These are phyloP conservation scores for Nicotiana attenuata DNA, from an alignment of 257 asterid genomes.

Conservation along the genomic window DNA sequence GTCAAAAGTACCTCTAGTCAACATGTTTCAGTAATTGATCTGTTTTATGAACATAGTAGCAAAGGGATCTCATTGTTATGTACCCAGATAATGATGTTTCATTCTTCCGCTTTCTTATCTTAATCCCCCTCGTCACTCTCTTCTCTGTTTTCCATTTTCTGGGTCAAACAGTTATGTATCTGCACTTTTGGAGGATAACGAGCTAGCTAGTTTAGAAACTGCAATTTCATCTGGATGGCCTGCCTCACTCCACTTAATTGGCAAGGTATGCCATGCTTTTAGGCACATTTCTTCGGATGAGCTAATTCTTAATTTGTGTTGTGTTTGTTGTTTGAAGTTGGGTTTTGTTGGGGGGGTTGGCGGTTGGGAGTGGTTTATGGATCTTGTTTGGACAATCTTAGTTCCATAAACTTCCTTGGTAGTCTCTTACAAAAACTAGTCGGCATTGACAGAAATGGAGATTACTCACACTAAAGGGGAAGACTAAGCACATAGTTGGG, in stretches of 20 bases:
- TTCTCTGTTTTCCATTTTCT: slow-evolving; percentile 11
- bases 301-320: neutral
- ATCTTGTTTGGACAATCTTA: neutral
- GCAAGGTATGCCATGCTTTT: slow-evolving; percentile 54
- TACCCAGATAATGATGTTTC: neutral
- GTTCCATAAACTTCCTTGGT: neutral
- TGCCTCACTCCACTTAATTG: slow-evolving; percentile 89
- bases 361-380: neutral
- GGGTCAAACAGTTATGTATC: slow-evolving; percentile 67
- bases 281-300: neutral
- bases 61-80: neutral
- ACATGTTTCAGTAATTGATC: slow-evolving; percentile 1
- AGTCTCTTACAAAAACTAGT: neutral
- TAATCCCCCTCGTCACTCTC: neutral
- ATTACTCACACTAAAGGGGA: neutral
- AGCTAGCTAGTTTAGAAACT: slow-evolving; percentile 54
- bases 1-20: neutral
- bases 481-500: neutral
- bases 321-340: neutral
- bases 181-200: slow-evolving; percentile 68
- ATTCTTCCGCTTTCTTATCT: neutral
- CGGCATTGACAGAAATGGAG: neutral
- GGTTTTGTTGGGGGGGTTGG: neutral
- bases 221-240: slow-evolving; percentile 91
- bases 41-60: neutral